Evolutionary conservation across 2,329 filamentous ascomycete genomes (phyloP).

Genomic region (Lachnellula willkommii): DNA sequence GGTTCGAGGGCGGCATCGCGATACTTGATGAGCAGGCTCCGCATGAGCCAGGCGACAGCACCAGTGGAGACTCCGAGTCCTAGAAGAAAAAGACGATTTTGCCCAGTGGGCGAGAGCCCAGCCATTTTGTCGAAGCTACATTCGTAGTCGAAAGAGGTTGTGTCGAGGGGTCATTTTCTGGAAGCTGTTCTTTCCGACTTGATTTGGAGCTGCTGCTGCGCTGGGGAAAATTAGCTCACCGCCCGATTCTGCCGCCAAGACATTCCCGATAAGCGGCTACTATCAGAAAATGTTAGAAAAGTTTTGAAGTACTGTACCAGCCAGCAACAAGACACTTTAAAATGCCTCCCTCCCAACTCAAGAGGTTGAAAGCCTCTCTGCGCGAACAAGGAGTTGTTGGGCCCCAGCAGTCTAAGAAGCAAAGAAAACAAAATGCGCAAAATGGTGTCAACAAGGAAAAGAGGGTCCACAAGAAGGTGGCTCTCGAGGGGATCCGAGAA

Average conservation of each 20-base stretch:
- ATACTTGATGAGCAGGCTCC: slow-evolving; percentile 52
- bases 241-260: slow-evolving; percentile 9
- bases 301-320: slow-evolving; percentile 1
- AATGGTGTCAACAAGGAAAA: slow-evolving; percentile 64
- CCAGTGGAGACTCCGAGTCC: slow-evolving; percentile 48
- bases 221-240: slow-evolving; percentile 1
- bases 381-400: slow-evolving; percentile 85
- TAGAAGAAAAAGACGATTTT: slow-evolving; percentile 26
- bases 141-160: slow-evolving; percentile 8
- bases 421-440: slow-evolving; percentile 69
- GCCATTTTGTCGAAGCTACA: slow-evolving; percentile 27
- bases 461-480: slow-evolving; percentile 68
- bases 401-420: slow-evolving; percentile 92
- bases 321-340: slow-evolving; percentile 20
- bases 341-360: slow-evolving; percentile 96
- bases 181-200: too few species aligned
- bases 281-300: slow-evolving; percentile 15
- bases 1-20: slow-evolving; percentile 63
- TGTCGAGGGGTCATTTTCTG: neutral
- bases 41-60: slow-evolving; percentile 52
- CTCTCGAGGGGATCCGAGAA: slow-evolving; percentile 81
- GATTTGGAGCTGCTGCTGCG: neutral
- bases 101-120: slow-evolving; percentile 23
- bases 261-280: slow-evolving; percentile 20
- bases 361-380: slow-evolving; percentile 87